phyloP scores from a whole-genome alignment of 1,284 basidiomycete genomes.

The Termitomyces sp. region DNA sequence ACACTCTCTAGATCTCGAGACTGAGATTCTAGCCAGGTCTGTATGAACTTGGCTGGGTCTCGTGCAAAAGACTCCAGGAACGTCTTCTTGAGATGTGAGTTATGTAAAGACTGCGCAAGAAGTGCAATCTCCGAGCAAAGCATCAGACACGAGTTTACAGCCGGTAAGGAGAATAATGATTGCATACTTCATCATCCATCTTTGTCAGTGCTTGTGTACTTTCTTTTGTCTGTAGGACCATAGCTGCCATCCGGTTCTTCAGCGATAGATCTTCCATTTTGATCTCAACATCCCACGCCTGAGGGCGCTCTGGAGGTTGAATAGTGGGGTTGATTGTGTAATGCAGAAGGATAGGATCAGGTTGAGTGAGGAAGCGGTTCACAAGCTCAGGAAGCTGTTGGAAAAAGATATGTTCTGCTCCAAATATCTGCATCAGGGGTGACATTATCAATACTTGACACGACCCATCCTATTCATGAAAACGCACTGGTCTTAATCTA shows the following conservation, averaged over 20 bases:
- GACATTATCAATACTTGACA: not conserved
- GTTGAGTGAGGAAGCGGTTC: constrained; percentile 73
- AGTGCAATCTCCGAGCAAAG: constrained; percentile 57
- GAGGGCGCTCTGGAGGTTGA: constrained; percentile 56
- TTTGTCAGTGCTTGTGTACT: constrained; percentile 64
- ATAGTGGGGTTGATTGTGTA: constrained; percentile 63
- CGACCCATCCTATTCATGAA: not conserved
- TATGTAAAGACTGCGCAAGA: constrained; percentile 78
- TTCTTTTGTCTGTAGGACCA: constrained; percentile 68
- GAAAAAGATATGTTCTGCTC: constrained; percentile 63
- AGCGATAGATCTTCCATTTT: constrained; percentile 81
- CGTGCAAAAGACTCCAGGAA: constrained; percentile 83
- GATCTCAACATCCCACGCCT: constrained; percentile 85
- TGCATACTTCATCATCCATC: constrained; percentile 80
- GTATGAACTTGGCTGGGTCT: constrained; percentile 79
- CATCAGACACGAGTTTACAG: constrained; percentile 1
- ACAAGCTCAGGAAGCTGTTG: constrained; percentile 84
- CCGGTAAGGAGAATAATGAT: constrained; percentile 12
- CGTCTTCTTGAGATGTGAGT: constrained; percentile 80
- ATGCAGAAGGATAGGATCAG: constrained; percentile 83
- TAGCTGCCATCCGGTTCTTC: constrained; percentile 76
- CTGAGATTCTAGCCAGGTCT: constrained; percentile 88
- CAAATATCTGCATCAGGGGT: constrained; percentile 51
- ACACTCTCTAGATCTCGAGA: constrained; percentile 86
- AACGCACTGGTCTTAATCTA: constrained; percentile 52